A percentile compares a stretch with the other conserved stretches of the same genome.
Conservation (phyloP, 2,329 filamentous ascomycete species). For the Fusarium chaquense region DNA sequence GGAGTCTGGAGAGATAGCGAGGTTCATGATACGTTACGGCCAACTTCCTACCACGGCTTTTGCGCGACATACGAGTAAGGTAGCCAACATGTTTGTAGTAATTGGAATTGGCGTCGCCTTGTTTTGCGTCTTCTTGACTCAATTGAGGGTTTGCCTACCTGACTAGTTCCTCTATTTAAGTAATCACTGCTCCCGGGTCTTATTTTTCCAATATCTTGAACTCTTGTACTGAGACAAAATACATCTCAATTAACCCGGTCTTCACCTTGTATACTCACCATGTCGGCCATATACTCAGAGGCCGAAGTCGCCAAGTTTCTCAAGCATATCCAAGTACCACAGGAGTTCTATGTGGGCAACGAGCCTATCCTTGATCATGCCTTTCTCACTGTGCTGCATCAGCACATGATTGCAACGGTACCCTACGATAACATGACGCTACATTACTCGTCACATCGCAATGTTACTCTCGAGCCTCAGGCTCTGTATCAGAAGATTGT, state of each 20-base stretch:
- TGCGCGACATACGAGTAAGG: slow-evolving; percentile 37
- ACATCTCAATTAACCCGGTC: neutral
- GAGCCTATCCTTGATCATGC: slow-evolving; percentile 47
- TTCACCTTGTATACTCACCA: slow-evolving; percentile 24
- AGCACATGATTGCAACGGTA: slow-evolving; percentile 61
- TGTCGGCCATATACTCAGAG: slow-evolving; percentile 47
- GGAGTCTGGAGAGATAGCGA: slow-evolving; percentile 27
- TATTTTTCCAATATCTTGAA: slow-evolving; percentile 5
- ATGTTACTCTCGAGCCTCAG: slow-evolving; percentile 59
- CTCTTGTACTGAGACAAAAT: neutral
- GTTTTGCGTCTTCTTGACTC: slow-evolving; percentile 28
- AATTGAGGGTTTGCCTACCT: slow-evolving; percentile 1
- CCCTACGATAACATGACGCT: slow-evolving; percentile 69
- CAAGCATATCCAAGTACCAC: slow-evolving; percentile 45
- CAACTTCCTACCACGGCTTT: slow-evolving; percentile 28
- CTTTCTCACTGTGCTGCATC: slow-evolving; percentile 56
- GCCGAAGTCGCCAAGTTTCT: slow-evolving; percentile 50
- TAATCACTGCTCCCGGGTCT: neutral
- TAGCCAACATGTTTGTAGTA: slow-evolving; percentile 21
- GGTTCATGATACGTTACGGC: slow-evolving; percentile 28
- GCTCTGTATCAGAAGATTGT: slow-evolving; percentile 64
- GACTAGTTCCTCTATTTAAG: slow-evolving; percentile 14
- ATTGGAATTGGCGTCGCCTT: slow-evolving; percentile 32
- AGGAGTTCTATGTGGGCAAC: slow-evolving; percentile 46
- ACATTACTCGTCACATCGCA: slow-evolving; percentile 60